Evolutionary conservation across 2,329 filamentous ascomycete species (phyloP).

Genomic region (Balansia obtecta): DNA sequence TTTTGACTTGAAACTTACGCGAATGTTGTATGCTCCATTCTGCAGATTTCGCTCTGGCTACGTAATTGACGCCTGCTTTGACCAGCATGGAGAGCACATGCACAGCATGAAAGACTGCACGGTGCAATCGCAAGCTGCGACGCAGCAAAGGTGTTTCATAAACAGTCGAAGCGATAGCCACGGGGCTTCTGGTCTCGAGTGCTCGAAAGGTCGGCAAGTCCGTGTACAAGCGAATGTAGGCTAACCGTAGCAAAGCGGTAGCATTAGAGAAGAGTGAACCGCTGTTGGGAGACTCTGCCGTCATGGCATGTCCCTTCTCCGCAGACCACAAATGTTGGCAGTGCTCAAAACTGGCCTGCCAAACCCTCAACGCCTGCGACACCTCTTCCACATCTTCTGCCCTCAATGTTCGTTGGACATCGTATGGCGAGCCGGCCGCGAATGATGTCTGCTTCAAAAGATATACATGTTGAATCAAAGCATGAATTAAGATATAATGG

Average conservation of each 20-base stretch:
- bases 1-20: constrained; percentile 26
- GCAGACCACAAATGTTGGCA: constrained; percentile 37
- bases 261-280: constrained; percentile 56
- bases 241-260: constrained; percentile 45
- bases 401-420: constrained; percentile 36
- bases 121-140: constrained; percentile 45
- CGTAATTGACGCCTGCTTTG: constrained; percentile 49
- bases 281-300: constrained; percentile 38
- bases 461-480: constrained; percentile 60
- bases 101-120: constrained; percentile 54
- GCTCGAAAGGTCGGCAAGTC: constrained; percentile 50
- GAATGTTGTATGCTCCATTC: constrained; percentile 54
- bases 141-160: constrained; percentile 44
- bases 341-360: constrained; percentile 47
- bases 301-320: constrained; percentile 32
- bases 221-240: constrained; percentile 53
- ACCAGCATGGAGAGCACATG: constrained; percentile 57
- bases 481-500: constrained; percentile 61
- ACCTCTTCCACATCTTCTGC: constrained; percentile 45
- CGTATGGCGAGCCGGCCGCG: constrained; percentile 34
- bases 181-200: constrained; percentile 52
- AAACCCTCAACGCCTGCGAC: constrained; percentile 40
- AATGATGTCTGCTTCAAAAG: constrained; percentile 52
- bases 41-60: constrained; percentile 46
- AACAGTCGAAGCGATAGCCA: constrained; percentile 48